Conservation (phyloP, 2,329 filamentous ascomycete genomes). For the Escovopsis sp. region DNA sequence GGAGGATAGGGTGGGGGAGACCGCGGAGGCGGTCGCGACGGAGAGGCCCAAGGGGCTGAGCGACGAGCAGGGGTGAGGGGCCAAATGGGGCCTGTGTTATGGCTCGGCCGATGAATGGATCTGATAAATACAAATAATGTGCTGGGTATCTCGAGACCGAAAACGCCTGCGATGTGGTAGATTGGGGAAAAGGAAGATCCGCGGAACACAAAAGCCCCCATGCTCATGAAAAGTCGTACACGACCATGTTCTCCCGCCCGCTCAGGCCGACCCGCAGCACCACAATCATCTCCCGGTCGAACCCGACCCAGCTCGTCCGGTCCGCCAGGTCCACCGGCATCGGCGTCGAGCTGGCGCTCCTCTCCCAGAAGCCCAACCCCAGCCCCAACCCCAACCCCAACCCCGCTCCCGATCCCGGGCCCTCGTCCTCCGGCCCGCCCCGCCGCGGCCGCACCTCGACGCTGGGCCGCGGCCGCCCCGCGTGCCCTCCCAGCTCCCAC, state of each 20-base stretch:
- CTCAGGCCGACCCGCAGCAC: conserved; percentile 57
- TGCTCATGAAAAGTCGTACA: conserved; percentile 65
- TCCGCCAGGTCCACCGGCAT: conserved; percentile 26
- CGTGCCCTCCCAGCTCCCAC: conserved; percentile 68
- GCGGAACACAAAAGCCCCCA: too few relatives aligned
- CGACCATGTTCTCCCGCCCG: conserved; percentile 58
- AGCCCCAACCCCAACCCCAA: not conserved
- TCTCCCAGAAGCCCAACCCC: not conserved
- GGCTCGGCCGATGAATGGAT: too few relatives aligned
- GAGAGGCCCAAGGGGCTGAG: not conserved
- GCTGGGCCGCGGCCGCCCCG: conserved; percentile 37
- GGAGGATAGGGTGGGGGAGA: not conserved
- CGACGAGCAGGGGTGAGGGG: too few relatives aligned
- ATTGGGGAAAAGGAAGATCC: too few relatives aligned
- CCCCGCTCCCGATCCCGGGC: not conserved
- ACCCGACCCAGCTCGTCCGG: conserved; percentile 57
- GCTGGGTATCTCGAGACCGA: too few relatives aligned
- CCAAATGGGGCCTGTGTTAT: too few relatives aligned
- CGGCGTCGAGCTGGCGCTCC: not conserved
- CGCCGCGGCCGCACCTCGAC: conserved; percentile 34
- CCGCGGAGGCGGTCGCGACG: conserved; percentile 1
- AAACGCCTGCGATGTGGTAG: too few relatives aligned
- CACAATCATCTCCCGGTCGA: conserved; percentile 86
- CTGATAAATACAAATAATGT: too few relatives aligned
- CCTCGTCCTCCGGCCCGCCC: conserved; percentile 9